Percentiles rank a stretch among this genome's conserved stretches.
Conservation (phyloP, 2,329 filamentous ascomycete species). For the Pseudogymnoascus sp. region DNA sequence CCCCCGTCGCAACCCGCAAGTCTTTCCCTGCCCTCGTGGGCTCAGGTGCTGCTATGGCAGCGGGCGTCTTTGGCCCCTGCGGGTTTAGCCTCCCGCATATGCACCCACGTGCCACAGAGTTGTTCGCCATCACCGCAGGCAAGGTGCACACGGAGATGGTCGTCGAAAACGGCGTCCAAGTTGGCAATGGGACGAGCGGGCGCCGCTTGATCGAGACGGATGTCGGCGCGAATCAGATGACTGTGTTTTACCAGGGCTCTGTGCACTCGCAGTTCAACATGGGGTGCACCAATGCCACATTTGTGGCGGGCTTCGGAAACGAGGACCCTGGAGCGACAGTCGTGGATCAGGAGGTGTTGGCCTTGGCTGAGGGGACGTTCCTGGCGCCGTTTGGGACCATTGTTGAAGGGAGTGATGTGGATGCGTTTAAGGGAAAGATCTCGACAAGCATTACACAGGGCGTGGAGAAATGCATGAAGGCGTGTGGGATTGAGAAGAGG, state of each 20-base stretch:
- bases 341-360: conserved; percentile 42
- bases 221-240: conserved; percentile 40
- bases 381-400: conserved; percentile 39
- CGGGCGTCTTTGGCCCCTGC: conserved; percentile 42
- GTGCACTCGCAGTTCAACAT: conserved; percentile 52
- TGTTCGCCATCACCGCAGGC: conserved; percentile 40
- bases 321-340: conserved; percentile 47
- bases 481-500: conserved; percentile 34
- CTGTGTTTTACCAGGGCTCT: conserved; percentile 46
- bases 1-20: conserved; percentile 38
- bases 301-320: conserved; percentile 41
- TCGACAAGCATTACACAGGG: conserved; percentile 44
- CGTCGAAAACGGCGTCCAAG: conserved; percentile 41
- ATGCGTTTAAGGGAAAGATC: conserved; percentile 35
- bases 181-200: conserved; percentile 33
- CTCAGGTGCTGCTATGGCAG: conserved; percentile 40
- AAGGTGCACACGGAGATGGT: conserved; percentile 45
- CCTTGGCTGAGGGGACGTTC: conserved; percentile 38
- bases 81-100: conserved; percentile 44
- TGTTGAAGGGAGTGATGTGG: conserved; percentile 40
- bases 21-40: conserved; percentile 39
- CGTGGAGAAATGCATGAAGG: conserved; percentile 45
- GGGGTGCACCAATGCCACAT: conserved; percentile 41
- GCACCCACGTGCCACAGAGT: conserved; percentile 43
- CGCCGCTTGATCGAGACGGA: conserved; percentile 35